These are phyloP conservation scores for Boechera retrofracta DNA, from an alignment of 345 rosid genomes.

Conservation along the genomic window DNA sequence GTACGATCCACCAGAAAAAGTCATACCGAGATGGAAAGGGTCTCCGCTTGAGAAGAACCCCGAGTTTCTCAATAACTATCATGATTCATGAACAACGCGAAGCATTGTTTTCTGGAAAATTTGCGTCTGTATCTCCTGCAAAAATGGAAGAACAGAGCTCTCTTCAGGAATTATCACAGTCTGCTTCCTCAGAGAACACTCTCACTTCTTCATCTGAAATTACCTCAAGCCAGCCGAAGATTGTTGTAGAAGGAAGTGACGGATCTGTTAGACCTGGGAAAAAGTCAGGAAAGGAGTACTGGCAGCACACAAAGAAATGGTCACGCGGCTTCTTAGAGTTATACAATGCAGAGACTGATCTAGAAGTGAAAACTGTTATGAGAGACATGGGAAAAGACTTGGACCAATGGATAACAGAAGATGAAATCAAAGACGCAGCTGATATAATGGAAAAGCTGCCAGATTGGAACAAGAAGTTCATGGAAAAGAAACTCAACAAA, in stretches of 20 bases:
- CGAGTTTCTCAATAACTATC: too few relatives aligned
- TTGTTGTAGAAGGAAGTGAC: slow-evolving; percentile 81
- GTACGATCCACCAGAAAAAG: too few relatives aligned
- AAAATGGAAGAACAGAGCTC: slow-evolving; percentile 50
- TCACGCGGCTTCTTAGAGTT: slow-evolving; percentile 80
- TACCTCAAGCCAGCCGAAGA: slow-evolving; percentile 55
- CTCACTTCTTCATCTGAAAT: slow-evolving; percentile 43
- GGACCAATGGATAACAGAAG: slow-evolving; percentile 91
- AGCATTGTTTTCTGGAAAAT: slow-evolving; percentile 52
- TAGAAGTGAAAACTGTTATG: slow-evolving; percentile 81
- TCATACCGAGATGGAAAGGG: too few relatives aligned
- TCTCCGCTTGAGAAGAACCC: too few relatives aligned
- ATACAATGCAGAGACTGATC: slow-evolving; percentile 82
- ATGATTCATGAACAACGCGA: slow-evolving; percentile 51
- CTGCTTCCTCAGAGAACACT: slow-evolving; percentile 39
- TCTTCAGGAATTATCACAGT: slow-evolving; percentile 48
- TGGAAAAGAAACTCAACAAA: slow-evolving; percentile 81
- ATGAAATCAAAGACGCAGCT: slow-evolving; percentile 84
- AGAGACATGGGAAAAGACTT: slow-evolving; percentile 89
- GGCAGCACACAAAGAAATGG: slow-evolving; percentile 97
- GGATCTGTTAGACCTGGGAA: slow-evolving; percentile 84
- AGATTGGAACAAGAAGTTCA: slow-evolving; percentile 63
- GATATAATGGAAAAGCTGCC: slow-evolving; percentile 68
- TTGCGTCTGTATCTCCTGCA: slow-evolving; percentile 46
- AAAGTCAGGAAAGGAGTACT: slow-evolving; percentile 82